These are phyloP conservation scores for Cudoniella acicularis DNA, from an alignment of 495 filamentous ascomycete species.

Conservation along the genomic window DNA sequence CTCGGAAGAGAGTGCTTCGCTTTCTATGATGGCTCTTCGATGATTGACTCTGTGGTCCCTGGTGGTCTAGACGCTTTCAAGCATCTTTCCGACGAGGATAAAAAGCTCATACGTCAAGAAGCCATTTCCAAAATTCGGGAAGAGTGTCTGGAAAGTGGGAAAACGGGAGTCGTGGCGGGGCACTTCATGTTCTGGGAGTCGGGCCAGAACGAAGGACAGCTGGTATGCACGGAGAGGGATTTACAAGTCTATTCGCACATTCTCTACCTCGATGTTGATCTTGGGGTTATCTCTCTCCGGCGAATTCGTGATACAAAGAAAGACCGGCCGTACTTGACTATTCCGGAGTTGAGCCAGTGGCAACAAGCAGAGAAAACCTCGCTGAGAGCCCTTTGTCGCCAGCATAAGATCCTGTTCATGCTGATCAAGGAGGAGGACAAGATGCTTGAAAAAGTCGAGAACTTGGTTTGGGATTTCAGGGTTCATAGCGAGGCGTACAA, in stretches of 20 bases:
- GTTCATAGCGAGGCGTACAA: background rate
- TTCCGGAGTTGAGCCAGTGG: background rate
- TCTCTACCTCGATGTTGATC: conserved; percentile 50
- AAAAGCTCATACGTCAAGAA: conserved; percentile 37
- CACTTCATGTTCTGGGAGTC: conserved; percentile 60
- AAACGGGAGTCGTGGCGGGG: conserved; percentile 51
- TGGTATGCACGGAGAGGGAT: conserved; percentile 46
- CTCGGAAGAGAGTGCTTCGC: conserved; percentile 38
- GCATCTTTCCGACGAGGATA: conserved; percentile 34
- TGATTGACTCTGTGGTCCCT: conserved; percentile 42
- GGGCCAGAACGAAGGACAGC: conserved; percentile 27
- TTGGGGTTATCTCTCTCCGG: conserved; percentile 12
- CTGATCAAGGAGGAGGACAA: background rate
- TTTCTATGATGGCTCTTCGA: conserved; percentile 52
- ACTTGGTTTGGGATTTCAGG: background rate
- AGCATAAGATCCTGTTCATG: background rate
- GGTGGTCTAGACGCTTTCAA: conserved; percentile 54
- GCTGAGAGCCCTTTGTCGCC: background rate
- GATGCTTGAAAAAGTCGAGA: background rate
- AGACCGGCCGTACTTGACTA: background rate
- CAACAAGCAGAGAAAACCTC: background rate
- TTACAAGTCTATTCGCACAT: conserved; percentile 55
- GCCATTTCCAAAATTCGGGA: conserved; percentile 47
- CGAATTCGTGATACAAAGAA: background rate
- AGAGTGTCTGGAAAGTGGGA: conserved; percentile 33